Percentiles rank a stretch among this genome's conserved stretches.
Evolutionary conservation across 345 rosid species (phyloP).

Genomic region (Linum lewisii): DNA sequence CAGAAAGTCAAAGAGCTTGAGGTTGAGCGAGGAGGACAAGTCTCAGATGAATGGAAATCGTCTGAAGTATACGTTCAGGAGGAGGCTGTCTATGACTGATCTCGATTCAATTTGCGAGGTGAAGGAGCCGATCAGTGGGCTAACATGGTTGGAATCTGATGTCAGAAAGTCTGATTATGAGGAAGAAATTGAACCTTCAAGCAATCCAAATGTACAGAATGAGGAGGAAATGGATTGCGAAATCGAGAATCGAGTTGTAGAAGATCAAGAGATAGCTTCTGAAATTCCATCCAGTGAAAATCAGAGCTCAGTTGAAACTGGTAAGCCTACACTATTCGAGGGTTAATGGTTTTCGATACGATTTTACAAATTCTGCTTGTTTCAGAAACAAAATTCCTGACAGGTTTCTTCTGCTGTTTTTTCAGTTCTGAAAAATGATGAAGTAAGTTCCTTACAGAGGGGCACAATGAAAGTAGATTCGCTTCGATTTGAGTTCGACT

Average conservation of each 20-base stretch:
- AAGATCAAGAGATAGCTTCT: constrained; percentile 22
- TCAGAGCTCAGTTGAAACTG: constrained; percentile 24
- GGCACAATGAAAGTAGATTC: background rate
- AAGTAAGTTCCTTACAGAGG: constrained; percentile 9
- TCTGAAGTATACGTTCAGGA: constrained; percentile 37
- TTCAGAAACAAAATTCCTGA: constrained; percentile 10
- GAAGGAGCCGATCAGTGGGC: constrained; percentile 24
- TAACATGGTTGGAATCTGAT: constrained; percentile 4
- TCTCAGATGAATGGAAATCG: constrained; percentile 14
- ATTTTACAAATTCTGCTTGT: background rate
- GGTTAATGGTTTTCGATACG: too few relatives aligned
- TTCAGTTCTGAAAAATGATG: constrained; percentile 8
- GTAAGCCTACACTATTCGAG: constrained; percentile 16
- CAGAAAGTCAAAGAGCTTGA: constrained; percentile 49
- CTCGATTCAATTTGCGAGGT: constrained; percentile 44
- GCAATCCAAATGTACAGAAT: constrained; percentile 12
- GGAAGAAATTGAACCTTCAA: constrained; percentile 19
- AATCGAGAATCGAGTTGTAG: constrained; percentile 6
- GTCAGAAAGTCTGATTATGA: constrained; percentile 13
- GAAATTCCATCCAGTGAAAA: constrained; percentile 9
- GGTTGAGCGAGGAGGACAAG: constrained; percentile 38
- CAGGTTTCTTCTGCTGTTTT: constrained; percentile 2
- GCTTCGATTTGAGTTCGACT: constrained; percentile 13
- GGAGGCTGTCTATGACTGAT: constrained; percentile 75
- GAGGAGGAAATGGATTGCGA: constrained; percentile 9